A percentile compares a stretch with the other conserved stretches of the same genome.
Evolutionary conservation across 345 rosid genomes (phyloP).

Genomic region (Dipteronia dyeriana): DNA sequence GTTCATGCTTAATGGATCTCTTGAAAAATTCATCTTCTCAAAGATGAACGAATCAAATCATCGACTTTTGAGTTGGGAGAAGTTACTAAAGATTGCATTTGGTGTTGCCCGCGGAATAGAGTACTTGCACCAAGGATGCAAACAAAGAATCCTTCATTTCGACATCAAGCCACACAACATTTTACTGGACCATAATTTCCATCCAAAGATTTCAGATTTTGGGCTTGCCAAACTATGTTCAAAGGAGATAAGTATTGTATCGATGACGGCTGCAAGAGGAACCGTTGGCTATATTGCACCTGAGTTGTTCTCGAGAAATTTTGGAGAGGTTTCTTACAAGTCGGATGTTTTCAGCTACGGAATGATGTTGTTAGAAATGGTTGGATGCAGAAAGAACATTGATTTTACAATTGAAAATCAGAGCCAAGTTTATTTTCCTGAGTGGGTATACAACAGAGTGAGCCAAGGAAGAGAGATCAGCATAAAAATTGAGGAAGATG

Average conservation of each 20-base stretch:
- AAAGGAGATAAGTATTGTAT: constrained; percentile 5
- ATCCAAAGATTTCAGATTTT: constrained; percentile 28
- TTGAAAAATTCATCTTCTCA: constrained; percentile 15
- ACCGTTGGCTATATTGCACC: constrained; percentile 22
- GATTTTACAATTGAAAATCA: no score
- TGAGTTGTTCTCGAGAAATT: constrained; percentile 10
- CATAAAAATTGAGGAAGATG: neutral
- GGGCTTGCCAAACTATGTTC: constrained; percentile 23
- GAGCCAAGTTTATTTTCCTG: constrained; percentile 16
- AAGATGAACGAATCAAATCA: neutral
- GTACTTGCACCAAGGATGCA: constrained; percentile 27
- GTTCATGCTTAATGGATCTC: constrained; percentile 17
- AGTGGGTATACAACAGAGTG: constrained; percentile 18
- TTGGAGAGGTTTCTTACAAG: constrained; percentile 24
- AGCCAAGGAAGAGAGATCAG: neutral
- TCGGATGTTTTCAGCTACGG: constrained; percentile 23
- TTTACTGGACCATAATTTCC: constrained; percentile 25
- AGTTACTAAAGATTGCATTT: neutral
- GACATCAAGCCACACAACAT: no score
- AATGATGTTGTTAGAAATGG: constrained; percentile 22
- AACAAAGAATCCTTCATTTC: constrained; percentile 19
- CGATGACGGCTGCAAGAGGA: constrained; percentile 22
- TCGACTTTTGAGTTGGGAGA: no score
- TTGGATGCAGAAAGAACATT: constrained; percentile 6
- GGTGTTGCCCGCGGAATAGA: constrained; percentile 24